Evolutionary conservation across 2,329 filamentous ascomycete genomes (phyloP).

Genomic region (Rhinocladiella mackenziei): DNA sequence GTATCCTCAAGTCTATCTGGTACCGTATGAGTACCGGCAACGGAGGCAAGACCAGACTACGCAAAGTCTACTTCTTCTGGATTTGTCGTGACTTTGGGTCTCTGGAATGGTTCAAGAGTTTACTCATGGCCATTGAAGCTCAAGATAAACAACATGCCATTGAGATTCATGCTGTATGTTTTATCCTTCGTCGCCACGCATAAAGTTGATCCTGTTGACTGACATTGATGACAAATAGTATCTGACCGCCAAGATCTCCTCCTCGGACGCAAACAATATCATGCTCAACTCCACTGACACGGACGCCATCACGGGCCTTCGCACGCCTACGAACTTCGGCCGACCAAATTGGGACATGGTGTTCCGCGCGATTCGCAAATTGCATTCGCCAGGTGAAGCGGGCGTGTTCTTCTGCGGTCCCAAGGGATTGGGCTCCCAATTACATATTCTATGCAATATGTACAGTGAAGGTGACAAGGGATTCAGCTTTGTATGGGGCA

Average conservation of each 20-base stretch:
- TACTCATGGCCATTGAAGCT: constrained; percentile 78
- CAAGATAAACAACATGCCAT: constrained; percentile 80
- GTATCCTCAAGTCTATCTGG: constrained; percentile 76
- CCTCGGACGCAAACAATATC: constrained; percentile 81
- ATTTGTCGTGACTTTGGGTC: constrained; percentile 82
- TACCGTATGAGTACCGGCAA: constrained; percentile 73
- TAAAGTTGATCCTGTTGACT: not conserved
- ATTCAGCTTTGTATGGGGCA: constrained; percentile 55
- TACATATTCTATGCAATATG: constrained; percentile 84
- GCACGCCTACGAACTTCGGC: constrained; percentile 79
- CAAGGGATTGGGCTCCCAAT: constrained; percentile 68
- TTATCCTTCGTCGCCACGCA: not conserved
- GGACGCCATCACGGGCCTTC: constrained; percentile 77
- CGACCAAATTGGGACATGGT: constrained; percentile 89
- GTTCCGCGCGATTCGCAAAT: constrained; percentile 75
- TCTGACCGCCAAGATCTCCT: constrained; percentile 80
- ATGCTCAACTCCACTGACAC: constrained; percentile 81
- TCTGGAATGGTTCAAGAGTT: constrained; percentile 84
- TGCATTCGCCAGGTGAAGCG: constrained; percentile 68
- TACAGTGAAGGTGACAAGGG: constrained; percentile 63
- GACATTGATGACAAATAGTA: constrained; percentile 47
- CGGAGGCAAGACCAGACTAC: constrained; percentile 66
- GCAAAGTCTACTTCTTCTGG: constrained; percentile 93
- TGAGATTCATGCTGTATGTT: constrained; percentile 70
- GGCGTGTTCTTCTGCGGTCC: constrained; percentile 84